A percentile compares a stretch with the other conserved stretches of the same genome.
These are phyloP conservation scores for Bullera alba DNA, from an alignment of 768 basidiomycete genomes.

Conservation along the genomic window DNA sequence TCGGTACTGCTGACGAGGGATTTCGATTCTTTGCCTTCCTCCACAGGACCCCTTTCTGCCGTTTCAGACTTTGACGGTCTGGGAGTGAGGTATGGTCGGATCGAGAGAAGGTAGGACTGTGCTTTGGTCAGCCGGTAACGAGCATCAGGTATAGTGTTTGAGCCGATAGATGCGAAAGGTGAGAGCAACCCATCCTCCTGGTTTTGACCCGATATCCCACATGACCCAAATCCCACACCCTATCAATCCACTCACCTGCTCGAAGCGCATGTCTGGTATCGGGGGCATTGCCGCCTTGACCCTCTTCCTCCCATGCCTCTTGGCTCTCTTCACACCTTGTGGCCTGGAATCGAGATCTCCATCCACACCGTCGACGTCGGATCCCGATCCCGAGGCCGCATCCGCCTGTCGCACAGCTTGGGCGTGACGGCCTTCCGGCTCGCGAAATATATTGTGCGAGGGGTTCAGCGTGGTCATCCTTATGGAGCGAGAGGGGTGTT, in stretches of 20 bases:
- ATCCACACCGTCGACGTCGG: constrained; percentile 3
- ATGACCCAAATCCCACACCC: background rate
- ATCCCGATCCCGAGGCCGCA: constrained; percentile 3
- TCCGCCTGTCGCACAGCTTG: constrained; percentile 35
- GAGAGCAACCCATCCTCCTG: no score
- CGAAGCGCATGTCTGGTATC: constrained; percentile 42
- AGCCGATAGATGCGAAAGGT: background rate
- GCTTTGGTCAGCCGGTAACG: no score
- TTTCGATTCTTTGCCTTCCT: constrained; percentile 8
- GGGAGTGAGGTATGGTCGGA: constrained; percentile 41
- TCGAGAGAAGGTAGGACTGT: constrained; percentile 44
- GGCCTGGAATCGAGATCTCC: constrained; percentile 1
- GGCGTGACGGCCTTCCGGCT: constrained; percentile 15
- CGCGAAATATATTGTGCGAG: constrained; percentile 32
- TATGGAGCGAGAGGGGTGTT: no score
- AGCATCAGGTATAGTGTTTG: background rate
- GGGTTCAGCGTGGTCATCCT: constrained; percentile 43
- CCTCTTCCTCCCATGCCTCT: constrained; percentile 23
- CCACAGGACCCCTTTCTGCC: constrained; percentile 13
- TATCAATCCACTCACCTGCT: constrained; percentile 29
- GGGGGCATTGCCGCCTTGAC: constrained; percentile 30
- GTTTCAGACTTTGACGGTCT: constrained; percentile 11
- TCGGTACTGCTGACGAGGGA: constrained; percentile 24
- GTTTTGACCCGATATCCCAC: background rate
- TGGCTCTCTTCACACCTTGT: constrained; percentile 6